These are phyloP conservation scores for Carex myosuroides DNA, from an alignment of 176 grass and related monocot species.

Conservation along the genomic window DNA sequence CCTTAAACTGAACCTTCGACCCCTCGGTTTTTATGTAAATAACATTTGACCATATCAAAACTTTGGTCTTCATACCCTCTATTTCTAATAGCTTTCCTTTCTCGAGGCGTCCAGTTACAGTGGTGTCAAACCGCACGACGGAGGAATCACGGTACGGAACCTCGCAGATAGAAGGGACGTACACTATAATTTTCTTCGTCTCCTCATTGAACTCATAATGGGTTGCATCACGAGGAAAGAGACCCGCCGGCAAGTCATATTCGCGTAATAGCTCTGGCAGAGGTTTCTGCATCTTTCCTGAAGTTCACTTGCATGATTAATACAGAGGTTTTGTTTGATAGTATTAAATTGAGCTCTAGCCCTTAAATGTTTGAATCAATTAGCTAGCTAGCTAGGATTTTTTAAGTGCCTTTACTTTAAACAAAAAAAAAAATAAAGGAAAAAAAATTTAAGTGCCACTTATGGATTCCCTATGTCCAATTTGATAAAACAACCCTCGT, in stretches of 20 bases:
- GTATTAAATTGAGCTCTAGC: background rate
- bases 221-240: constrained; percentile 76
- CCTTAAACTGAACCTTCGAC: constrained; percentile 68
- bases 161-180: constrained; percentile 74
- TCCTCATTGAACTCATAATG: constrained; percentile 76
- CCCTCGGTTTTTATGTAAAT: constrained; percentile 63
- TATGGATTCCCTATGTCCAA: background rate
- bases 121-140: constrained; percentile 60
- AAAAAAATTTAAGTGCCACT: background rate
- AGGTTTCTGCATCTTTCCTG: constrained; percentile 94
- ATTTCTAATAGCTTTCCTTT: constrained; percentile 51
- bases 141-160: constrained; percentile 84
- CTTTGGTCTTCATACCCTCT: constrained; percentile 90
- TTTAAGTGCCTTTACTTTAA: background rate
- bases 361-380: background rate
- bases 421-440: background rate
- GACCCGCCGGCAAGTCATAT: constrained; percentile 58
- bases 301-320: constrained; percentile 1
- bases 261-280: constrained; percentile 70
- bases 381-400: background rate
- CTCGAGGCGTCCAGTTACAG: constrained; percentile 49
- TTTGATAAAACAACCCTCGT: background rate
- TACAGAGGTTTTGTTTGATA: background rate
- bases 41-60: constrained; percentile 82
- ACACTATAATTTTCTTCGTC: constrained; percentile 69